Conservation (phyloP, 2,329 filamentous ascomycete genomes). For the Sporothrix brasiliensis region DNA sequence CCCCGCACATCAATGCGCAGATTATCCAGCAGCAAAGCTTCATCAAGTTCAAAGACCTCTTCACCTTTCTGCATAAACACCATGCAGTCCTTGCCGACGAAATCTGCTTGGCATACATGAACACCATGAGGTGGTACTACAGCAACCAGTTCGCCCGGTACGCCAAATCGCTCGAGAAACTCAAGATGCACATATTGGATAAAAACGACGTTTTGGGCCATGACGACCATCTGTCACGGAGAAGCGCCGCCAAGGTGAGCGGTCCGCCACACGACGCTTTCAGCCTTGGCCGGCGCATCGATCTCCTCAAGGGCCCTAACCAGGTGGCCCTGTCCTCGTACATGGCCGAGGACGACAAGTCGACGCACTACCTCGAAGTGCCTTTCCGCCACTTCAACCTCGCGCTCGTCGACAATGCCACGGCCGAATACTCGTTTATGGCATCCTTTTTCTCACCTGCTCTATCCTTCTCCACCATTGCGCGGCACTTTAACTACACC, state of each 20-base stretch:
- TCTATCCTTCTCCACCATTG: conserved; percentile 74
- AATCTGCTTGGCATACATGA: conserved; percentile 90
- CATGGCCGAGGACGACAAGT: conserved; percentile 84
- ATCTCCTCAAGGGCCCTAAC: conserved; percentile 73
- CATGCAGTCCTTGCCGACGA: conserved; percentile 84
- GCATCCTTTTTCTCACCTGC: conserved; percentile 84
- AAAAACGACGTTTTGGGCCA: conserved; percentile 81
- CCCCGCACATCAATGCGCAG: conserved; percentile 95
- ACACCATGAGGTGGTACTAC: conserved; percentile 99
- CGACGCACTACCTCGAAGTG: conserved; percentile 78
- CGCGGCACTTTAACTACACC: conserved; percentile 81
- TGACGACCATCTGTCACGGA: conserved; percentile 64
- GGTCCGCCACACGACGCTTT: conserved; percentile 79
- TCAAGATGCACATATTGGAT: conserved; percentile 81
- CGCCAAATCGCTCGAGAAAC: conserved; percentile 76
- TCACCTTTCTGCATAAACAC: conserved; percentile 78
- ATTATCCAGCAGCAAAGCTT: conserved; percentile 94
- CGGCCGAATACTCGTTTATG: conserved; percentile 92
- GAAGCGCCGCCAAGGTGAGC: conserved; percentile 55
- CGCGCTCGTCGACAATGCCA: conserved; percentile 89
- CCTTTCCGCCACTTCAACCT: conserved; percentile 95
- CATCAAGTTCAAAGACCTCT: conserved; percentile 84
- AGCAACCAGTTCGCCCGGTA: conserved; percentile 88
- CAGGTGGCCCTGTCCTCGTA: conserved; percentile 82
- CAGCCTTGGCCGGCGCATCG: conserved; percentile 81